Evolutionary conservation across 306 rosid species (phyloP).

Genomic region (Hylodesmum podocarpum): DNA sequence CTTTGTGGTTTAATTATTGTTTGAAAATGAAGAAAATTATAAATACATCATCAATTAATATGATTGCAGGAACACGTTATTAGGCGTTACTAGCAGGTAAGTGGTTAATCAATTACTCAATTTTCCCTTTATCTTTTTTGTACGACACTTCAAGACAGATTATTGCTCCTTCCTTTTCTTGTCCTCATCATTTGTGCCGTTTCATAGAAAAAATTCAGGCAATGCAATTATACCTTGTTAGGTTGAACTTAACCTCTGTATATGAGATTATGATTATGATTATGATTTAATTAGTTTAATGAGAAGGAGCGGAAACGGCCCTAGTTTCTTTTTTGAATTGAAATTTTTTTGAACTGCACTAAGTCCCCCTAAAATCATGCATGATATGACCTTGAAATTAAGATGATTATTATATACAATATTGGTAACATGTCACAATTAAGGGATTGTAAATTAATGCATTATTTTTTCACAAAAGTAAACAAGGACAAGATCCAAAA

Average conservation of each 20-base stretch:
- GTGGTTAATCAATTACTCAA: neutral
- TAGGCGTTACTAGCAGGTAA: neutral
- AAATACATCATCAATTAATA: neutral
- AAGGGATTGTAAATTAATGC: neutral
- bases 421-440: neutral
- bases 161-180: conserved; percentile 27
- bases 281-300: neutral
- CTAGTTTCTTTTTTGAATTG: no score
- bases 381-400: neutral
- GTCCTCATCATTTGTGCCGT: conserved; percentile 1
- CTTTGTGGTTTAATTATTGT: neutral
- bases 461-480: neutral
- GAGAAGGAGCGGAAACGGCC: neutral
- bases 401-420: neutral
- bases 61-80: neutral
- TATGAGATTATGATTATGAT: no score
- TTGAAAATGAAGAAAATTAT: neutral
- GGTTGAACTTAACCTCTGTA: conserved; percentile 8
- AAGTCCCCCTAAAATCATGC: neutral
- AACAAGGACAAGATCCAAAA: neutral
- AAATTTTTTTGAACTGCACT: no score
- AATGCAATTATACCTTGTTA: neutral
- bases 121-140: neutral
- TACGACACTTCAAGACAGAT: neutral
- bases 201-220: neutral